Percentiles rank a stretch among this genome's conserved stretches.
Evolutionary conservation across 331 rosid genomes (phyloP).

Genomic region (Quercus phellos): DNA sequence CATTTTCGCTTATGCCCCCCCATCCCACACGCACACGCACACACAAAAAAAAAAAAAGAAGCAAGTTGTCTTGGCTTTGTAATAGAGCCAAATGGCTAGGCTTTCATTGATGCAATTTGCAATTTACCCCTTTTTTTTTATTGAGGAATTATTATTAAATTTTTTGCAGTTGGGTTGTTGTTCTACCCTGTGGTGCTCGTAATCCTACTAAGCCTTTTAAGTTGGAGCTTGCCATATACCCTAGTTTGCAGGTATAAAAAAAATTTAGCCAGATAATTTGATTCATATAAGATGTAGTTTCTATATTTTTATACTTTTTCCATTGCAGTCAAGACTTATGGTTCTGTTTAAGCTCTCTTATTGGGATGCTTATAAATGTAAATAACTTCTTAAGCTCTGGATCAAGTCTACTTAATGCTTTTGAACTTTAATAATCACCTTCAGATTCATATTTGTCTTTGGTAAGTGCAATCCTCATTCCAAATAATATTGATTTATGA

Average conservation of each 20-base stretch:
- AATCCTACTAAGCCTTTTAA: constrained; percentile 63
- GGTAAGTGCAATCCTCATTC: not conserved
- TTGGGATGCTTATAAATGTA: not conserved
- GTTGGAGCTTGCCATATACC: constrained; percentile 95
- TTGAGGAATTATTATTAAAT: constrained; percentile 7
- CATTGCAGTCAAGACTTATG: not conserved
- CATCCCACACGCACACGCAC: not conserved
- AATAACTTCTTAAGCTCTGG: not conserved
- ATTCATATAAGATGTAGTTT: not conserved
- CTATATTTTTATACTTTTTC: not conserved
- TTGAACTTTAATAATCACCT: not conserved
- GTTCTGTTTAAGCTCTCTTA: not conserved
- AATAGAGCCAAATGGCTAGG: constrained; percentile 16
- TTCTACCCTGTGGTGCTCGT: constrained; percentile 77
- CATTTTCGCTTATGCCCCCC: not conserved
- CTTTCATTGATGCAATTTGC: constrained; percentile 16
- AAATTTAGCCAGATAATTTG: not conserved
- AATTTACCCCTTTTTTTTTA: not conserved
- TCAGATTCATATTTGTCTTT: not conserved
- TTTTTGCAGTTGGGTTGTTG: constrained; percentile 83
- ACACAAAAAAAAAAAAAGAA: not conserved
- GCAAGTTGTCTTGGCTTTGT: constrained; percentile 3
- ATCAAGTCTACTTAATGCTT: not conserved
- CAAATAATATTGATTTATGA: not conserved
- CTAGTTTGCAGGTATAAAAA: constrained; percentile 64